Conservation (phyloP, 2,329 filamentous ascomycete genomes). For the Ophiocordyceps camponoti-saundersi region DNA sequence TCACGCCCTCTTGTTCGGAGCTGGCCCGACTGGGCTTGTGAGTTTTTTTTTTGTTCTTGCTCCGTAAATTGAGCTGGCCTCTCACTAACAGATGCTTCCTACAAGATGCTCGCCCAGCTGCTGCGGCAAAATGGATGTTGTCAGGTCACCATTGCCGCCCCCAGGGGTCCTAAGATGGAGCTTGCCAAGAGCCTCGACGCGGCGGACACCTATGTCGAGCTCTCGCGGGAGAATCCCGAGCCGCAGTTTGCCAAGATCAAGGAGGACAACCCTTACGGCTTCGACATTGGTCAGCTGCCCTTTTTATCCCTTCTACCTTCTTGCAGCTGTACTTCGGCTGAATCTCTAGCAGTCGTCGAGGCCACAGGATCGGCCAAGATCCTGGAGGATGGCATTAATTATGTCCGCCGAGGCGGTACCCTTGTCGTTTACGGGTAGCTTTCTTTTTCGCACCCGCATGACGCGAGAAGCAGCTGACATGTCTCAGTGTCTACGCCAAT, state of each 20-base stretch:
- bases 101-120: conserved; percentile 40
- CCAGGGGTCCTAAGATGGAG: conserved; percentile 53
- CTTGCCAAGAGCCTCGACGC: conserved; percentile 41
- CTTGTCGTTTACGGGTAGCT: conserved; percentile 45
- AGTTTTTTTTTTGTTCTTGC: conserved; percentile 6
- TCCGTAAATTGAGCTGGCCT: too few species aligned
- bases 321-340: not conserved
- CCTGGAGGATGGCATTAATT: conserved; percentile 54
- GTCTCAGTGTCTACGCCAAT: conserved; percentile 40
- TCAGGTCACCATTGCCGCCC: conserved; percentile 52
- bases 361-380: conserved; percentile 54
- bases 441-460: not conserved
- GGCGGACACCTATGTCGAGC: conserved; percentile 35
- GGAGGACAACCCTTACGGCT: conserved; percentile 51
- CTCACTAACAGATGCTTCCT: not conserved
- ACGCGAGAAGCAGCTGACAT: conserved; percentile 1
- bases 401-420: conserved; percentile 54
- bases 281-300: conserved; percentile 39
- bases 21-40: conserved; percentile 48
- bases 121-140: conserved; percentile 49
- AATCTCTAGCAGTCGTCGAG: conserved; percentile 34
- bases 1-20: conserved; percentile 47
- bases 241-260: conserved; percentile 46
- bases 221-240: conserved; percentile 34
- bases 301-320: not conserved